A percentile compares a stretch with the other conserved stretches of the same genome.
Conservation (phyloP, 2,329 filamentous ascomycete genomes). For the Fusarium palustre region DNA sequence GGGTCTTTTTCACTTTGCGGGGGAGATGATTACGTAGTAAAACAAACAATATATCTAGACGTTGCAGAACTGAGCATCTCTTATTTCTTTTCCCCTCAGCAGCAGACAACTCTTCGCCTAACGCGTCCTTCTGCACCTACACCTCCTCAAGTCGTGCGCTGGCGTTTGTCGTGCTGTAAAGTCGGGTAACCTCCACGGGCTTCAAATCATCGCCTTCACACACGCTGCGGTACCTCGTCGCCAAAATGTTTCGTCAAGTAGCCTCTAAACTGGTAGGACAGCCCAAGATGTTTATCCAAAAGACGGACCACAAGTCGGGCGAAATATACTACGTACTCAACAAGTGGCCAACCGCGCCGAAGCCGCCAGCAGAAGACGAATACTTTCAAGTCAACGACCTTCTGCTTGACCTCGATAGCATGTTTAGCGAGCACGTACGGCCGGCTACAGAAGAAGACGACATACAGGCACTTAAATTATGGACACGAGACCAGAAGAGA, state of each 20-base stretch:
- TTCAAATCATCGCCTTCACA: not conserved
- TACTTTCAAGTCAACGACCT: conserved; percentile 57
- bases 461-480: conserved; percentile 47
- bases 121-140: not conserved
- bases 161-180: not conserved
- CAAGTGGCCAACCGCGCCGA: conserved; percentile 21
- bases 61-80: not conserved
- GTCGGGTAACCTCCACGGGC: not conserved
- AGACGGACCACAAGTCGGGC: conserved; percentile 30
- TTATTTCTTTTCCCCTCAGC: not conserved
- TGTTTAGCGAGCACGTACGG: conserved; percentile 58
- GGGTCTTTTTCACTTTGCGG: conserved; percentile 32
- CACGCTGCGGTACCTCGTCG: not conserved
- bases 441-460: conserved; percentile 54
- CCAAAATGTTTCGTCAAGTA: conserved; percentile 37
- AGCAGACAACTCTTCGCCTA: not conserved
- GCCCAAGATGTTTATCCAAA: conserved; percentile 45
- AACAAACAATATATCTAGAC: not conserved
- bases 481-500: conserved; percentile 44
- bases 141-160: not conserved
- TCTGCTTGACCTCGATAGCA: conserved; percentile 65
- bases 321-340: conserved; percentile 48
- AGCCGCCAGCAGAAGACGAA: conserved; percentile 33
- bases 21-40: conserved; percentile 33
- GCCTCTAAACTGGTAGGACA: conserved; percentile 2